Conservation (phyloP, 805 yeast genomes). For the Sugiyamaella qingdaonensis region DNA sequence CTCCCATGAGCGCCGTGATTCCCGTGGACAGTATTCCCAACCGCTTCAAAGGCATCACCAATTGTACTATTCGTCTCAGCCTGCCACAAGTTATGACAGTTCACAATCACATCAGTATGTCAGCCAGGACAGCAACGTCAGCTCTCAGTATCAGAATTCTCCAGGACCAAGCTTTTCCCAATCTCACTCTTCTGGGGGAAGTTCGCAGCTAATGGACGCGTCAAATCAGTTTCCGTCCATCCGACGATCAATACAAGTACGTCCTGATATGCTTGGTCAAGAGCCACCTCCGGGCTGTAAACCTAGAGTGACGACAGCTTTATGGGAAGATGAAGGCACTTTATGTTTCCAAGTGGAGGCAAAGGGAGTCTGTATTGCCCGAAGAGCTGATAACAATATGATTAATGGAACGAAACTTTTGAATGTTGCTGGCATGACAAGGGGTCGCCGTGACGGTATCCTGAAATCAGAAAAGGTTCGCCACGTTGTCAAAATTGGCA, state of each 20-base stretch:
- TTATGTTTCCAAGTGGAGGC: conserved; percentile 82
- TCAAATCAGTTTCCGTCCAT: conserved; percentile 24
- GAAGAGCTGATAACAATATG: conserved; percentile 85
- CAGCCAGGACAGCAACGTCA: no score
- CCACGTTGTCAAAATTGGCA: conserved; percentile 80
- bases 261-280: conserved; percentile 28
- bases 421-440: conserved; percentile 81
- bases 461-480: conserved; percentile 71
- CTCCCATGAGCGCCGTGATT: not conserved
- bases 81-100: not conserved
- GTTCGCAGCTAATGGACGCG: conserved; percentile 6
- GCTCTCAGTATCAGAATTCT: no score
- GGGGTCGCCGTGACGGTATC: conserved; percentile 87
- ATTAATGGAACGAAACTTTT: conserved; percentile 80
- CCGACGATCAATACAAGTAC: conserved; percentile 17
- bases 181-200: not conserved
- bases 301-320: conserved; percentile 68
- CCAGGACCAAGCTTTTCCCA: not conserved
- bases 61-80: no score
- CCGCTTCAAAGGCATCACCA: no score
- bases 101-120: not conserved
- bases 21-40: not conserved
- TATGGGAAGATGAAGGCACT: conserved; percentile 88
- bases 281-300: conserved; percentile 29
- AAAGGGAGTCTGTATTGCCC: conserved; percentile 70